Evolutionary conservation across 441 rosid species (phyloP).

Genomic region (Bruguiera hainesii): DNA sequence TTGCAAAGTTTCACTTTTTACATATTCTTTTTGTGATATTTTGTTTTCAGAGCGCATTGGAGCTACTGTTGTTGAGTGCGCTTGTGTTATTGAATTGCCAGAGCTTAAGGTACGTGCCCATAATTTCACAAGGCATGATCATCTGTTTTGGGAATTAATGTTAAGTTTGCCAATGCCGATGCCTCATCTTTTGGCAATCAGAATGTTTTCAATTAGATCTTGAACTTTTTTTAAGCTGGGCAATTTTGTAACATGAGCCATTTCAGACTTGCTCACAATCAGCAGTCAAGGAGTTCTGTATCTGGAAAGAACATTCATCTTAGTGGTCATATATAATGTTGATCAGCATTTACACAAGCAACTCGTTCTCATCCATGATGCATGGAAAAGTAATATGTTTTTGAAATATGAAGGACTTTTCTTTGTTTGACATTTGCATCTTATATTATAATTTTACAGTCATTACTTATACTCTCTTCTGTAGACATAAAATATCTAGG

Average conservation of each 20-base stretch:
- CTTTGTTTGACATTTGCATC: too few species aligned
- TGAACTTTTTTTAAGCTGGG: neutral
- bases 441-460: too few species aligned
- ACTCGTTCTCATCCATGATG: too few species aligned
- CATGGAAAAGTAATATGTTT: too few species aligned
- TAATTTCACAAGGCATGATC: neutral
- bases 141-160: neutral
- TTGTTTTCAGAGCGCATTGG: constrained; percentile 76
- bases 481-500: too few species aligned
- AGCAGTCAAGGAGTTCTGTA: neutral
- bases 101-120: constrained; percentile 55
- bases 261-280: neutral
- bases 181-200: neutral
- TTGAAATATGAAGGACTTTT: too few species aligned
- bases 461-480: too few species aligned
- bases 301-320: too few species aligned
- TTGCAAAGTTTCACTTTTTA: neutral
- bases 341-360: too few species aligned
- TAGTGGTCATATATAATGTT: too few species aligned
- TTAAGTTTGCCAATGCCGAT: neutral
- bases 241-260: neutral
- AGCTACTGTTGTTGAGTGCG: constrained; percentile 79
- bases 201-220: neutral
- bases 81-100: constrained; percentile 79
- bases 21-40: neutral